phyloP scores from a whole-genome alignment of 177 flowering plant species.

The Telopea speciosissima region DNA sequence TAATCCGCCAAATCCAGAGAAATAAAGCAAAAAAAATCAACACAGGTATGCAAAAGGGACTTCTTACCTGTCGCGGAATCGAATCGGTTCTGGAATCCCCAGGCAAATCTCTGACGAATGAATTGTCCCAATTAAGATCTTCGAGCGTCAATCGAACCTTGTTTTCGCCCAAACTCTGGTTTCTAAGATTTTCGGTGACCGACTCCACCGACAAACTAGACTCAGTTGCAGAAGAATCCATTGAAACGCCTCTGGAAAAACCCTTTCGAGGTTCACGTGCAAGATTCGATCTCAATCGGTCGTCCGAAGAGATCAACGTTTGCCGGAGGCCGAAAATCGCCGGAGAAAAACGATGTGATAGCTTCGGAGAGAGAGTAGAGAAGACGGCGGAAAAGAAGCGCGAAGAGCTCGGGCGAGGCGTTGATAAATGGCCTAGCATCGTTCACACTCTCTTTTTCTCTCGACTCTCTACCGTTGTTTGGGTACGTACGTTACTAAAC shows the following conservation, averaged over 20 bases:
- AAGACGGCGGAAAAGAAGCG: not conserved
- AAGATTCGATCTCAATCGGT: not conserved
- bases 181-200: constrained; percentile 40
- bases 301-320: constrained; percentile 1
- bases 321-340: not conserved
- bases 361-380: not conserved
- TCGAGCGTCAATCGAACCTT: constrained; percentile 43
- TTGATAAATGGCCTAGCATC: not conserved
- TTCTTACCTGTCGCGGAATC: constrained; percentile 66
- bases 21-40: no score
- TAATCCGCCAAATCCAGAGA: no score
- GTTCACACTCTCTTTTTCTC: not conserved
- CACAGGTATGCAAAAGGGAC: no score
- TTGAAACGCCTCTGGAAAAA: constrained; percentile 7
- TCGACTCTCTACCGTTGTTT: not conserved
- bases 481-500: not conserved
- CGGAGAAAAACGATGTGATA: not conserved
- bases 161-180: constrained; percentile 32
- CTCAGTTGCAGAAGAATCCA: constrained; percentile 14
- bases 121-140: constrained; percentile 91
- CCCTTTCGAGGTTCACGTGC: constrained; percentile 2
- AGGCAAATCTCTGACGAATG: constrained; percentile 83
- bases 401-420: not conserved
- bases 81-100: constrained; percentile 70
- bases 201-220: constrained; percentile 42